Evolutionary conservation across 352 stramenopile species (phyloP), one percentile per base, ranked within the genome.

Genomic region (Stramenopiles sp.): DNA sequence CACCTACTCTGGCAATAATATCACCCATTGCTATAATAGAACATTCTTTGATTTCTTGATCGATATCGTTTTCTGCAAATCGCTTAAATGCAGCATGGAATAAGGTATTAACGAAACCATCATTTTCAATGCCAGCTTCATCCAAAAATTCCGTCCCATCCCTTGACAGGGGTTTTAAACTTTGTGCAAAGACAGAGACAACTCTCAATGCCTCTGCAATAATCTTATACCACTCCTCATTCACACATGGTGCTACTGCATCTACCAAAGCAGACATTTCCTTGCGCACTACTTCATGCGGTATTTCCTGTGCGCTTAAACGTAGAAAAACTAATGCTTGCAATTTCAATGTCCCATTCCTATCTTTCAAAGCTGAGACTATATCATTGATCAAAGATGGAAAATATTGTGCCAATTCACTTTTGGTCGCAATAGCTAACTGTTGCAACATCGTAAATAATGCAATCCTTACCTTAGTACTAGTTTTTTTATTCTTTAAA

Each of bases 31-130:
- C 94, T 78, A 85, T 89, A 80, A 97, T 96, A 6, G 91, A 91
- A 78, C 93, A 91, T 81, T 99, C 96, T 82, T 99, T 99, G 81
- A 99, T 98, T 86, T 98, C 96, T 85, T 98, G 94, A 81, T 99
- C 96, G 77, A 98, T 96, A 81, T 98, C 95, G 82, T 97, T 87
- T 0, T 92, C 92, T 79, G 94, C 90, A 33, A 99, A 86, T n/a
- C 91, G 93, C 32, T 94, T 92, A 81, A 98, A 83, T 20, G 98
- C 90, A 1, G 93, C 92, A 38, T 92, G 85, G 80, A 95, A 98
- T 6, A 98, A 86, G 20, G 87, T 84, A 73, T 88, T 80, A 0
- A 94, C 92, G 76, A 90, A 83, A 32, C 79, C 69, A 32, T 79
- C 4, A 20, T 74, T 7, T 20, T 78, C 31, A 6, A 7, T 7